Evolutionary conservation across 345 rosid species (phyloP), one percentile per base, ranked within the genome.

Genomic region (Citrus reticulata): DNA sequence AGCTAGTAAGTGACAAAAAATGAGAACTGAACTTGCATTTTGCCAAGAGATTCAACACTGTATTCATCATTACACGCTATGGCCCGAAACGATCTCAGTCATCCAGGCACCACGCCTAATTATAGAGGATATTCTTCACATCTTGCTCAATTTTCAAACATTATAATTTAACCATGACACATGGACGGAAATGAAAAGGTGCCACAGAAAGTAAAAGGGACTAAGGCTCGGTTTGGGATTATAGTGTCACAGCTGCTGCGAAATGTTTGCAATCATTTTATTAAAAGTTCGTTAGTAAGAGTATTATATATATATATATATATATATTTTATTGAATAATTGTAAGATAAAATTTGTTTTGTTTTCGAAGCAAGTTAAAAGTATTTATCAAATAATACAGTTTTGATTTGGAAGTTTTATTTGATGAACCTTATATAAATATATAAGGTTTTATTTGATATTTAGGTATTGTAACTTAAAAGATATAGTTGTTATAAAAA

Each of bases 1-100:
- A 51, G 29, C 17, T 68, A 77, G 67, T 19, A 73, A 13, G 68
- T 78, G 81, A 68, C 81, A 76, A 77, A 73, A 73, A 42, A 40
- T 57, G 24, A 58, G 37, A 25, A 55, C 24, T 49, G 61, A 73
- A 68, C 29, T 57, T 17, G 11, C 58, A 13, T 65, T 72, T 58
- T 49, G 32, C 64, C 59, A 9, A 59, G 22, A 46, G 70, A 42
- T 46, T 73, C 72, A 25, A 35, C 61, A 77, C 37, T 51, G 61
- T 68, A 54, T 54, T 63, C 68, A 62, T 73, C 62, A 74, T 82
- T 55, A 72, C 60, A 54, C 16, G 8, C 35, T 51, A 37, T 51
- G 78, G 62, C 76, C 78, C 68, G 70, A 27, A 34, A 27, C 13
- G 17, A 67, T 55, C 60, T 61, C 70, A 61, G 49, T 77, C 75